Evolutionary conservation across 2,329 filamentous ascomycete genomes (phyloP).

Genomic region (Ophiosphaerella narmari): DNA sequence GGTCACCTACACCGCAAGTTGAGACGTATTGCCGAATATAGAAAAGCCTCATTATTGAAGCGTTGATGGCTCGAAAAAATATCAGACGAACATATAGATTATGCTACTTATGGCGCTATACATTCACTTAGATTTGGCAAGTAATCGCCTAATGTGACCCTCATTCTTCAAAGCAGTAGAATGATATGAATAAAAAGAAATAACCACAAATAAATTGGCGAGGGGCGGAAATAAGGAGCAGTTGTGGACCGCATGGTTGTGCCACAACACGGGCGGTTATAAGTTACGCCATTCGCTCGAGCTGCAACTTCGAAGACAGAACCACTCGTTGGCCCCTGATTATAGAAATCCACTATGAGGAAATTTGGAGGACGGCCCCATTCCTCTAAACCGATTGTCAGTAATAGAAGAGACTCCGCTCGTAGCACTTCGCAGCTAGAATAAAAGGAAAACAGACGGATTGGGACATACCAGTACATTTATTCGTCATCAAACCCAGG

Average conservation of each 20-base stretch:
- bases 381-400: slow-evolving; percentile 23
- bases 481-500: slow-evolving; percentile 39
- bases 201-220: slow-evolving; percentile 19
- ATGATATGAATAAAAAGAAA: slow-evolving; percentile 18
- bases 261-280: slow-evolving; percentile 64
- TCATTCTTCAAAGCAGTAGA: too few species aligned
- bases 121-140: too few species aligned
- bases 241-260: slow-evolving; percentile 19
- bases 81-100: too few species aligned
- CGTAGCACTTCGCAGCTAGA: neutral
- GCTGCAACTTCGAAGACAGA: slow-evolving; percentile 49
- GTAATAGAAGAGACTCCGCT: neutral
- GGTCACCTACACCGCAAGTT: too few species aligned
- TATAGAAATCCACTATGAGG: slow-evolving; percentile 50
- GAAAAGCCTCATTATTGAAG: too few species aligned
- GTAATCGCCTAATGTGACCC: too few species aligned
- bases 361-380: slow-evolving; percentile 48
- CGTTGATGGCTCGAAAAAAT: too few species aligned
- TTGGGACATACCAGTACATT: slow-evolving; percentile 40
- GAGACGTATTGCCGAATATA: too few species aligned
- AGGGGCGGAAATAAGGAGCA: neutral
- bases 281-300: slow-evolving; percentile 72
- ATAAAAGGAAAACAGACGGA: neutral
- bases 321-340: slow-evolving; percentile 41
- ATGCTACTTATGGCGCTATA: too few species aligned